Percentiles rank a stretch among this genome's conserved stretches.
phyloP scores from a whole-genome alignment of 768 basidiomycete genomes.

The Pulveroboletus ravenelii region DNA sequence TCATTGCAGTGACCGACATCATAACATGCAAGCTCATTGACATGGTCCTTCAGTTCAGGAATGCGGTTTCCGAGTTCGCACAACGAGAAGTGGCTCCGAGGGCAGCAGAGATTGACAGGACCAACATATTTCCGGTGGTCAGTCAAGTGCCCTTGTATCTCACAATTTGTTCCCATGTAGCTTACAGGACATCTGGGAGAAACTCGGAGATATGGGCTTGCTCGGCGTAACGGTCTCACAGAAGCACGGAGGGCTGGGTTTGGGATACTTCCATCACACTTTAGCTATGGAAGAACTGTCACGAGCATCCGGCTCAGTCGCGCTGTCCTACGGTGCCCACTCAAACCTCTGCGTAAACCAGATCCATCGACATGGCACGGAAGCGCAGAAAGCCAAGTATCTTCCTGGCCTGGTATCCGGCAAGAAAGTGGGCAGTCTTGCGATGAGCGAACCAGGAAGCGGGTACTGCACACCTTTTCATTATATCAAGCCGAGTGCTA shows the following conservation, averaged over 20 bases:
- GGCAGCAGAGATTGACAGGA: conserved; percentile 81
- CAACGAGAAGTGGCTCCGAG: conserved; percentile 80
- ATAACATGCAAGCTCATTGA: background rate
- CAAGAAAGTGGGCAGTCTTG: conserved; percentile 80
- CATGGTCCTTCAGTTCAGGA: conserved; percentile 57
- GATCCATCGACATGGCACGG: conserved; percentile 80
- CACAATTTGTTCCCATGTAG: conserved; percentile 8
- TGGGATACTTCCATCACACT: conserved; percentile 84
- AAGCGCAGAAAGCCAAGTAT: conserved; percentile 76
- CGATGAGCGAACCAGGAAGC: conserved; percentile 91
- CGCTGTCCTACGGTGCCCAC: conserved; percentile 87
- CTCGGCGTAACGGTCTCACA: conserved; percentile 81
- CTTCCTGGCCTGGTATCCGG: conserved; percentile 78
- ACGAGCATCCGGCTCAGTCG: conserved; percentile 85
- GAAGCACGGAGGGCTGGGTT: conserved; percentile 74
- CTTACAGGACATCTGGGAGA: conserved; percentile 76
- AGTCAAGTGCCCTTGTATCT: conserved; percentile 16
- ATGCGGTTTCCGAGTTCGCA: conserved; percentile 75
- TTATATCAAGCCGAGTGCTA: background rate
- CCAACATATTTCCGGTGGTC: conserved; percentile 76
- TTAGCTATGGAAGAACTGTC: conserved; percentile 96
- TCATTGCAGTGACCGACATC: background rate
- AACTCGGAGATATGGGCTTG: conserved; percentile 88
- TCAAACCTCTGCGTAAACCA: conserved; percentile 88
- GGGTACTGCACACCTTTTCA: conserved; percentile 37